These are phyloP conservation scores for Scleroderma citrinum DNA, from an alignment of 768 basidiomycete genomes.

Conservation along the genomic window DNA sequence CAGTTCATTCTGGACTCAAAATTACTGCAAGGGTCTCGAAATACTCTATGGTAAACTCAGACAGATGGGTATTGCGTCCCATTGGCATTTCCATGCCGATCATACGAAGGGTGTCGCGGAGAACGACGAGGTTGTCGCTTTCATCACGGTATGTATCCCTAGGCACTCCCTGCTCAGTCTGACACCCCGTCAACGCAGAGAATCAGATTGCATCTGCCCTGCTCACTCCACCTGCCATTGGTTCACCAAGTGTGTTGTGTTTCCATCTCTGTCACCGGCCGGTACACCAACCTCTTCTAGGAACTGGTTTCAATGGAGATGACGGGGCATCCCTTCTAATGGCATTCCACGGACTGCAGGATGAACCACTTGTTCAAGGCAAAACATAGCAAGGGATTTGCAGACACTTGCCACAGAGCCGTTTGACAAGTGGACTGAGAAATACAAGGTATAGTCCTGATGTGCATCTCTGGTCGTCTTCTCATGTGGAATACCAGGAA, in stretches of 20 bases:
- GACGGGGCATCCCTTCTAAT: conserved; percentile 80
- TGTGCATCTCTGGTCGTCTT: background rate
- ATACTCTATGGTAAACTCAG: conserved; percentile 68
- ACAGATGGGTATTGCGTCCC: conserved; percentile 39
- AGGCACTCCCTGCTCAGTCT: background rate
- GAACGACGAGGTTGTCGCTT: conserved; percentile 69
- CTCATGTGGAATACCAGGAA: conserved; percentile 35
- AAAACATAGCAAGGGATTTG: no score
- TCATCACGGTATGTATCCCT: conserved; percentile 56
- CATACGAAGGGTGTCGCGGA: conserved; percentile 60
- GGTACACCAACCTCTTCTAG: conserved; percentile 26
- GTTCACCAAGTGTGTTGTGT: conserved; percentile 40
- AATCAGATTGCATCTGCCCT: conserved; percentile 55
- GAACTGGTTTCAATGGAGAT: conserved; percentile 66
- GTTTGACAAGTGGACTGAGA: conserved; percentile 77
- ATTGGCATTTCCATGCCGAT: conserved; percentile 2
- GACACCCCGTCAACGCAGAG: conserved; percentile 50
- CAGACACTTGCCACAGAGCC: no score
- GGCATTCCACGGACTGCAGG: conserved; percentile 75
- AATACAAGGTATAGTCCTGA: conserved; percentile 50
- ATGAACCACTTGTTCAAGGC: conserved; percentile 68
- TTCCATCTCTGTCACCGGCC: background rate
- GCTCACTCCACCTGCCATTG: conserved; percentile 43
- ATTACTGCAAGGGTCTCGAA: conserved; percentile 74
- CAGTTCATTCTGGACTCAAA: conserved; percentile 80